Base-by-base conservation (phyloP, 2,329 filamentous ascomycete genomes). In the Nemania sp. region DNA sequence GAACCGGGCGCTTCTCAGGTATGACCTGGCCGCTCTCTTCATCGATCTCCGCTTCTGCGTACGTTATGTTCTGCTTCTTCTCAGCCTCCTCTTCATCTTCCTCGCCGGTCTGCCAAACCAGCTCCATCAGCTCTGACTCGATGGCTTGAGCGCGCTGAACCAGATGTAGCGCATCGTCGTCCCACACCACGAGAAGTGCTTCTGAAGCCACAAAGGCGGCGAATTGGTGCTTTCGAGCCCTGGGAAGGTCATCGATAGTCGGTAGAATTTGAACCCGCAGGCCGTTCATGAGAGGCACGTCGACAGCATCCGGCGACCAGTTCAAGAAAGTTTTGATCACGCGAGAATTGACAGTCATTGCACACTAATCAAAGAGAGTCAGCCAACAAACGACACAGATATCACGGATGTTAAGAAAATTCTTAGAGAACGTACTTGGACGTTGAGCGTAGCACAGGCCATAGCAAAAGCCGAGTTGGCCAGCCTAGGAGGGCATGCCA, bases 341-440 rank as follows among this genome's bases (percentile, higher is more conserved):
- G 65, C 89, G 79, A 0, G 90, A 92, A 73, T 91, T 92, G 64
- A 92, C 86, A 0, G 90, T 93, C 87, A 93, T 91, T 52, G 89
- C 88, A 69, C 86, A 90, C 86, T 91, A 64, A 12, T 20, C 47
- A 21, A 34, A 15, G 54, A 66, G 25, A 57, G 58, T 3, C 11
- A 57, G 58, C 2, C 11, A 13, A 20, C 15, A 5, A 48, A 37
- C 3, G 32, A 39, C n/a, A 21, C n/a, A n/a, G 13, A 12, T 12
- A 21, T 49, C 4, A 21, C 12, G 5, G 13, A 18, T 2, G 15
- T 4, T 5, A n/a, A 39, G 7, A 35, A 7, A 13, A 35, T 35
- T 35, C 7, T 11, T 39, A n/a, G n/a, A 32, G 32, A 35, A 68
- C 80, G 70, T 76, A 90, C 87, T 75, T 88, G 87, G 51, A 91